Evolutionary conservation across 495 filamentous ascomycete species (phyloP), one percentile per base, ranked within the genome.

Genomic region (Aspergillus campestris): DNA sequence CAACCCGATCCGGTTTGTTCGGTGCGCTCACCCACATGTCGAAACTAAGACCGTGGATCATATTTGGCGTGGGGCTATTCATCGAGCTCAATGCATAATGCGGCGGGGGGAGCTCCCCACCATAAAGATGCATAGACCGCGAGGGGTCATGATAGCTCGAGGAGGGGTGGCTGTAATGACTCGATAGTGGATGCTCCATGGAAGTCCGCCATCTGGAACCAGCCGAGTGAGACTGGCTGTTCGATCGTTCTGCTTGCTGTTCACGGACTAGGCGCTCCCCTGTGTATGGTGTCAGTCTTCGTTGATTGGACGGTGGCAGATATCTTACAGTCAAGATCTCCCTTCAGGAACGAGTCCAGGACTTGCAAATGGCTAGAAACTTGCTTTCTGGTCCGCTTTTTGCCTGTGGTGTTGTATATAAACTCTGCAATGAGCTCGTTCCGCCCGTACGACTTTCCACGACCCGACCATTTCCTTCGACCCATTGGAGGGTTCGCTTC

Each of bases 301-400:
- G 6, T 11, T 31, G 5, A 8, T 29, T 40, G n/a, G 15, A 28
- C 27, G 30, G n/a, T 24, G 24, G 28, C 36, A 15, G 8, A 15
- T 13, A 32, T 33, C 66, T 64, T 52, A 70, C 66, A 70, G 52
- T 73, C 73, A 31, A 72, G 78, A 53, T 85, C 76, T 15, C 77
- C 70, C 44, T 74, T 71, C 49, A 91, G 71, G 55, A 89, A 86
- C 9, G 79, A 80, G 67, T 94, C 95, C 36, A 98, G 66, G n/a
- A 96, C 91, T 69, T 98, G 92, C 47, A 97, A 86, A 62, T 98
- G 92, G 53, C 90, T 96, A 0, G 91, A 96, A 7, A 98, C 86
- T 61, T 94, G 87, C 64, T 98, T 98, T 42, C 92, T 73, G 33
- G 61, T 71, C 45, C 89, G 78, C 30, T 59, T 55, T 53, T 77